Percentiles rank a stretch among this genome's conserved stretches.
Conservation (phyloP, 345 rosid species). For the Hibiscus mutabilis region DNA sequence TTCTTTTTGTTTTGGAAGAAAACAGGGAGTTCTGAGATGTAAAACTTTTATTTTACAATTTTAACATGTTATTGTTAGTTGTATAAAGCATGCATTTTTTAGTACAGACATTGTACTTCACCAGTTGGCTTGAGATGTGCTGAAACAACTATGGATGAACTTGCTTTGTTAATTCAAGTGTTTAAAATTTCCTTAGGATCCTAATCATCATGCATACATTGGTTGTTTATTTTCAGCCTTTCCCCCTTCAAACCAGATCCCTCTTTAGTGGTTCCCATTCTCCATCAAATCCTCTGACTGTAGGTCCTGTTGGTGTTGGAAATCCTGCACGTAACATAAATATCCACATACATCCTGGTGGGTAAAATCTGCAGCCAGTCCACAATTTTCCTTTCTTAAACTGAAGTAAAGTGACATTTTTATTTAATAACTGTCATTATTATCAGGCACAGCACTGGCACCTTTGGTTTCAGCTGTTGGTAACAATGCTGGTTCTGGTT, state of each 20-base stretch:
- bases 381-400: background rate
- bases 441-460: constrained; percentile 47
- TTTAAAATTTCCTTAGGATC: constrained; percentile 11
- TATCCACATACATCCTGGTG: constrained; percentile 97
- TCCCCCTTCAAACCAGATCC: constrained; percentile 70
- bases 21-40: background rate
- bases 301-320: constrained; percentile 58
- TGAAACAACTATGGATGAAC: background rate
- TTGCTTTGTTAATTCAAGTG: background rate
- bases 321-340: constrained; percentile 67
- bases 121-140: background rate
- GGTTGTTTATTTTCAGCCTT: constrained; percentile 57
- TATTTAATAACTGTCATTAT: constrained; percentile 6
- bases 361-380: constrained; percentile 16
- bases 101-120: background rate
- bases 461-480: constrained; percentile 50
- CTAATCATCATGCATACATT: background rate
- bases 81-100: background rate
- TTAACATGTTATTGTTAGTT: background rate
- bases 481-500: constrained; percentile 33
- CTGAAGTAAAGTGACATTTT: background rate
- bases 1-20: background rate
- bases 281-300: constrained; percentile 38
- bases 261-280: constrained; percentile 54
- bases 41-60: background rate